A percentile compares a stretch with the other conserved stretches of the same genome.
Conservation (phyloP, 805 yeast species). For the Torulaspora maleeae region DNA sequence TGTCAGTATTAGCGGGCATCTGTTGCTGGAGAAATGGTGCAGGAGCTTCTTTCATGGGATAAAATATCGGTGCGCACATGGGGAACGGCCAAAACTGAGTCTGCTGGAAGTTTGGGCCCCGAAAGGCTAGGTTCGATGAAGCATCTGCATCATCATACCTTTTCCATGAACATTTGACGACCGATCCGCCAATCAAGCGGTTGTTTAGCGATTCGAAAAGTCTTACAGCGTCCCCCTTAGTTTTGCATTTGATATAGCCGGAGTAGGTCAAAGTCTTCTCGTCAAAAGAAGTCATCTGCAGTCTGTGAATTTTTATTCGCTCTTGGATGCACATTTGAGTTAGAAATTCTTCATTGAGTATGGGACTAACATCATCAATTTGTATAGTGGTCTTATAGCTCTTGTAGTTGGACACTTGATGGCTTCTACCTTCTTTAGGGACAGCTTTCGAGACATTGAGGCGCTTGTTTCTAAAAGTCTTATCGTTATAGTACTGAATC, state of each 20-base stretch:
- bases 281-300: constrained; percentile 19
- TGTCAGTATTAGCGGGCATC: background rate
- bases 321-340: constrained; percentile 26
- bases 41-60: constrained; percentile 3
- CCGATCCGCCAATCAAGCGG: constrained; percentile 30
- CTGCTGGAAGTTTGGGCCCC: background rate
- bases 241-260: constrained; percentile 26
- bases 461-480: constrained; percentile 27
- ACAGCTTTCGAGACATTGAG: constrained; percentile 27
- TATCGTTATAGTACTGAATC: constrained; percentile 33
- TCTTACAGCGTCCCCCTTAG: constrained; percentile 21
- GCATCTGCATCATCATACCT: constrained; percentile 2
- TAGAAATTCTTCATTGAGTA: constrained; percentile 30
- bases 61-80: constrained; percentile 5
- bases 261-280: constrained; percentile 20
- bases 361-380: constrained; percentile 27
- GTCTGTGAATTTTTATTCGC: constrained; percentile 18
- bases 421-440: constrained; percentile 10
- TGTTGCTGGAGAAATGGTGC: background rate
- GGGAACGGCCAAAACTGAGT: constrained; percentile 7
- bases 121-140: background rate
- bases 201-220: constrained; percentile 22
- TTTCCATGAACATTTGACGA: constrained; percentile 25
- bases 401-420: background rate
- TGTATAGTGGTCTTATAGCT: constrained; percentile 19